Evolutionary conservation across 148 eudicot species (phyloP).

Genomic region (Chenopodium suecicum): DNA sequence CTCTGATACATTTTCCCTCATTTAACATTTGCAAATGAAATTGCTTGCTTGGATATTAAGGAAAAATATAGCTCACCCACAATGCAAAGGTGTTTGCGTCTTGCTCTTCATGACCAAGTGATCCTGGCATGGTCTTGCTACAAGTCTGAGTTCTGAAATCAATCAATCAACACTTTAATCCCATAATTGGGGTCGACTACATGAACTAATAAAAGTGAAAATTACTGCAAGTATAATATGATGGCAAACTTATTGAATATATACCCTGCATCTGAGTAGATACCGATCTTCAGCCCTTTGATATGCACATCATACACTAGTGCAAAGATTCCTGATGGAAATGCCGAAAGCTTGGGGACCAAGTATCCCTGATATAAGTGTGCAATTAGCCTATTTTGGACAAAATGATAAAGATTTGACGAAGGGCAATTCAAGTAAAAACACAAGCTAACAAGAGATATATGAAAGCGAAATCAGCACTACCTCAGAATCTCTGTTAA

Average conservation of each 20-base stretch:
- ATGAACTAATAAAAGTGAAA: too few relatives aligned
- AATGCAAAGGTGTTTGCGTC: slow-evolving; percentile 84
- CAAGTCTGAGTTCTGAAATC: slow-evolving; percentile 44
- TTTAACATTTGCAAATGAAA: too few relatives aligned
- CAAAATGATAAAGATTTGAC: too few relatives aligned
- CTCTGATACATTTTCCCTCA: too few relatives aligned
- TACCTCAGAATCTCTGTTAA: slow-evolving; percentile 38
- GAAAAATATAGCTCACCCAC: slow-evolving; percentile 44
- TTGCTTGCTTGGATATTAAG: too few relatives aligned
- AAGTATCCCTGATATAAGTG: slow-evolving; percentile 20
- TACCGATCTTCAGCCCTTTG: slow-evolving; percentile 44
- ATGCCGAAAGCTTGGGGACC: slow-evolving; percentile 32
- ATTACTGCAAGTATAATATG: too few relatives aligned
- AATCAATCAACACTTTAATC: not conserved
- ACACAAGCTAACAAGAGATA: too few relatives aligned
- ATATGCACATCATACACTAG: slow-evolving; percentile 41
- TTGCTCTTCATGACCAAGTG: slow-evolving; percentile 70
- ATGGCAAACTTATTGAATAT: not conserved
- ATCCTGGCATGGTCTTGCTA: slow-evolving; percentile 75
- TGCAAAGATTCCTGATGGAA: slow-evolving; percentile 45
- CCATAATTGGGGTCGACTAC: too few relatives aligned
- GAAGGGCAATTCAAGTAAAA: too few relatives aligned
- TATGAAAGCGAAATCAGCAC: too few relatives aligned
- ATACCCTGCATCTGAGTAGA: slow-evolving; percentile 46
- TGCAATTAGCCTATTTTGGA: too few relatives aligned